Conservation (phyloP, 768 basidiomycete species). For the Kwoniella sp. region DNA sequence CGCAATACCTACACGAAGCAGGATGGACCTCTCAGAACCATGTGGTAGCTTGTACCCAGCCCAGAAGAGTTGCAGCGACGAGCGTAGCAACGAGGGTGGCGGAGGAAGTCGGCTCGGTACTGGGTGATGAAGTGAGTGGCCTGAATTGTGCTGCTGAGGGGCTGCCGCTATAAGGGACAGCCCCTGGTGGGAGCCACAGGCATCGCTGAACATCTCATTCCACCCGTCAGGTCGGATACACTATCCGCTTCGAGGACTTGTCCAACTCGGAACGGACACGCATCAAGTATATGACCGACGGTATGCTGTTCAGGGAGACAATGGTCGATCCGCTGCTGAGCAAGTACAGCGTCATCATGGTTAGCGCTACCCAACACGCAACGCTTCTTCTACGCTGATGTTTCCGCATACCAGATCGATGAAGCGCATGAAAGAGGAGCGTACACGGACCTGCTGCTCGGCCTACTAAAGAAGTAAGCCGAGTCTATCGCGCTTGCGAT, state of each 20-base stretch:
- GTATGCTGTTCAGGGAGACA: constrained; percentile 93
- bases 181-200: background rate
- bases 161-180: no score
- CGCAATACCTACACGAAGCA: constrained; percentile 87
- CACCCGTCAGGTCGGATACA: constrained; percentile 82
- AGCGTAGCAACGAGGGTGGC: constrained; percentile 89
- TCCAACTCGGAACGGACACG: constrained; percentile 77
- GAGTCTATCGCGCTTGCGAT: background rate
- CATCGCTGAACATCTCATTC: background rate
- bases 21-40: constrained; percentile 84
- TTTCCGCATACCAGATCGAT: constrained; percentile 64
- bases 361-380: constrained; percentile 49
- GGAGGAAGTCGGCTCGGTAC: constrained; percentile 76
- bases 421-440: constrained; percentile 94
- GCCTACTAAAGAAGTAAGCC: constrained; percentile 82
- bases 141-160: background rate
- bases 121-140: constrained; percentile 61
- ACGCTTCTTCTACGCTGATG: background rate
- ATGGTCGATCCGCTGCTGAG: constrained; percentile 86
- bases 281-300: constrained; percentile 95
- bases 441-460: constrained; percentile 91
- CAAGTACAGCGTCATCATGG: constrained; percentile 94
- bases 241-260: constrained; percentile 93
- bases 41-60: constrained; percentile 88
- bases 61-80: constrained; percentile 87